A percentile compares a stretch with the other conserved stretches of the same genome.
phyloP scores from a whole-genome alignment of 805 yeast species.

The Candida rishiriensis region DNA sequence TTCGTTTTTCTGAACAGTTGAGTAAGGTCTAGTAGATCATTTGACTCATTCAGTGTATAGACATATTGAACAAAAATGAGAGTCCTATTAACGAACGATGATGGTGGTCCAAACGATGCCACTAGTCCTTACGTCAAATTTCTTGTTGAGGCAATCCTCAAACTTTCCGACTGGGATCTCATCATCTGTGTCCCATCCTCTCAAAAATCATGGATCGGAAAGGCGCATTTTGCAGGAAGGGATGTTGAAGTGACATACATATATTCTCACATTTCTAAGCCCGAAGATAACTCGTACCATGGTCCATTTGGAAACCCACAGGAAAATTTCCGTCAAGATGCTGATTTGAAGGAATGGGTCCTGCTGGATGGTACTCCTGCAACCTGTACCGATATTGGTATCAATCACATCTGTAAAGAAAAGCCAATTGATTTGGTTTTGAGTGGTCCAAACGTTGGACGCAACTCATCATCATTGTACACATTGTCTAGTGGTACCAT shows the following conservation, averaged over 20 bases:
- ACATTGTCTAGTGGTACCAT: constrained; percentile 91
- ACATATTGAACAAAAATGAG: constrained; percentile 10
- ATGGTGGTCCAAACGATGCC: constrained; percentile 82
- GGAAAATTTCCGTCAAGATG: constrained; percentile 31
- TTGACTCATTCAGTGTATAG: neutral
- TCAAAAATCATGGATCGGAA: constrained; percentile 93
- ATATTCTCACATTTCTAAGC: constrained; percentile 46
- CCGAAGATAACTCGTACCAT: constrained; percentile 48
- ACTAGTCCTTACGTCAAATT: constrained; percentile 83
- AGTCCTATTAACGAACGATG: constrained; percentile 75
- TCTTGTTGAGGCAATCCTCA: constrained; percentile 63
- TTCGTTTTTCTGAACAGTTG: too few relatives aligned
- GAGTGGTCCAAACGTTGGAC: constrained; percentile 95
- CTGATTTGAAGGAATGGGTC: constrained; percentile 70
- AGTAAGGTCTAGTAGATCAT: too few relatives aligned
- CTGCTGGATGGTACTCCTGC: constrained; percentile 94
- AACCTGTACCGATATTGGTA: constrained; percentile 87
- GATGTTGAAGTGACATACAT: constrained; percentile 56
- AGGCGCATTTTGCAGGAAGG: constrained; percentile 88
- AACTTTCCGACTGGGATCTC: constrained; percentile 75
- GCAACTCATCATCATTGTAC: constrained; percentile 85
- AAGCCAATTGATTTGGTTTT: constrained; percentile 78
- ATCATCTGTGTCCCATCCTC: constrained; percentile 84
- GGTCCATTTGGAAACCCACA: constrained; percentile 67
- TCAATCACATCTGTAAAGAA: constrained; percentile 56